Base-by-base conservation (phyloP, 768 basidiomycete species). In the Goffeauzyma gilvescens region DNA sequence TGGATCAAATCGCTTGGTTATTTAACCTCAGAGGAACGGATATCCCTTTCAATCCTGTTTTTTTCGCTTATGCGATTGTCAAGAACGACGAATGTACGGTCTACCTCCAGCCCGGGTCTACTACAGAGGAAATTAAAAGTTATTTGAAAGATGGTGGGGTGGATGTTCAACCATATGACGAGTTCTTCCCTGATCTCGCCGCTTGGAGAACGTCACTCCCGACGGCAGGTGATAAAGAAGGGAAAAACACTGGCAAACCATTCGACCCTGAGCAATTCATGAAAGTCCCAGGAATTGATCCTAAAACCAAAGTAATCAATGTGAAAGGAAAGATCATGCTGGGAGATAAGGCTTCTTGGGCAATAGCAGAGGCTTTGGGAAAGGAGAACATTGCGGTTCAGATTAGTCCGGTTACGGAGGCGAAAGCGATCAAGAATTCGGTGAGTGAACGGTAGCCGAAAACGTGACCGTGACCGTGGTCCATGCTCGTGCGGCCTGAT, bases 11-110 rank as follows among this genome's bases (percentile, higher is more conserved):
- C 38, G 86, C 85, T 0, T 96, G 62, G 59, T 24, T 58, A 32
- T 59, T 61, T 53, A 64, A 95, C 62, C 68, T 98, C 24, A 77
- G 90, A 48, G 89, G 87, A 1, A 73, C 76, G 2, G 90, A 95
- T 58, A 89, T 96, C 54, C 76, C 77, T 25, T 95, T 72, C 65
- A 96, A 93, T 48, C 78, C 78, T 3, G 75, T 93, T 14, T 90
- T 93, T 69, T 95, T 93, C 56, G 75, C 84, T 0, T 93, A 89
- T 58, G 81, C 86, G 2, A 71, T 86, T 24, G 68, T 96, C 27
- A 79, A 63, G 46, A 28, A 67, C 69, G 48, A 65, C 38, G 68
- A 68, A 4, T 75, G 75, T 7, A 64, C 70, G 5, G 66, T 96
- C 2, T 96, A 87, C 64, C 66, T 85, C 42, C 67, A 86, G 39